phyloP scores from a whole-genome alignment of 805 yeast species.

The Pichia californica region DNA sequence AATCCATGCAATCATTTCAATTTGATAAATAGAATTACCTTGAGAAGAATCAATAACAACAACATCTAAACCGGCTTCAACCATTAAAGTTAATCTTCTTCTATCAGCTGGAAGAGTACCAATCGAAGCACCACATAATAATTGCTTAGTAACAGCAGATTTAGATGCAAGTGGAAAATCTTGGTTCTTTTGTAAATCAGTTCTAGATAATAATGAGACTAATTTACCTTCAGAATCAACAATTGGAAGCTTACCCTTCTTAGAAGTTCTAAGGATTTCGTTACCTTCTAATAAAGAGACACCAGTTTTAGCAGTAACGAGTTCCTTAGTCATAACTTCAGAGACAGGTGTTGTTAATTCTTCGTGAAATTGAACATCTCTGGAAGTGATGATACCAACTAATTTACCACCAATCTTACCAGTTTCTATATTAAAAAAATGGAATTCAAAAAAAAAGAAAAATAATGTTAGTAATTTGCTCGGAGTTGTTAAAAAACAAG shows the following conservation, averaged over 20 bases:
- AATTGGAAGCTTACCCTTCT: constrained; percentile 96
- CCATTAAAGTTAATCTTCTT: constrained; percentile 76
- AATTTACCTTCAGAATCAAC: constrained; percentile 71
- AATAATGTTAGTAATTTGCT: constrained; percentile 10
- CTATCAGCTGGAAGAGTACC: constrained; percentile 91
- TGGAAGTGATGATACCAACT: constrained; percentile 91
- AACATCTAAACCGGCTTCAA: constrained; percentile 94
- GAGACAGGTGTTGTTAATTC: constrained; percentile 54
- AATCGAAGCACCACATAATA: constrained; percentile 97
- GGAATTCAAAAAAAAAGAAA: neutral
- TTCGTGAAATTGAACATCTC: constrained; percentile 95
- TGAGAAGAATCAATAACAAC: constrained; percentile 94
- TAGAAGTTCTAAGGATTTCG: constrained; percentile 81
- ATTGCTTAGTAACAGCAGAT: constrained; percentile 87
- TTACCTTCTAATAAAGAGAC: constrained; percentile 82
- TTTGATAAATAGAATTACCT: constrained; percentile 94
- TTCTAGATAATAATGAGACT: constrained; percentile 85
- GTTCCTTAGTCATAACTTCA: constrained; percentile 84
- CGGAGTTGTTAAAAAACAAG: neutral
- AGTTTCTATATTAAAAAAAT: constrained; percentile 43
- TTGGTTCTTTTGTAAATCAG: constrained; percentile 95
- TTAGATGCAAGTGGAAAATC: constrained; percentile 92
- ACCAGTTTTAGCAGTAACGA: constrained; percentile 79
- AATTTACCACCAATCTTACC: constrained; percentile 87
- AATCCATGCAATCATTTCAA: constrained; percentile 89